Evolutionary conservation across 495 filamentous ascomycete genomes (phyloP).

Genomic region (Aspergillus sclerotiicarbonarius): DNA sequence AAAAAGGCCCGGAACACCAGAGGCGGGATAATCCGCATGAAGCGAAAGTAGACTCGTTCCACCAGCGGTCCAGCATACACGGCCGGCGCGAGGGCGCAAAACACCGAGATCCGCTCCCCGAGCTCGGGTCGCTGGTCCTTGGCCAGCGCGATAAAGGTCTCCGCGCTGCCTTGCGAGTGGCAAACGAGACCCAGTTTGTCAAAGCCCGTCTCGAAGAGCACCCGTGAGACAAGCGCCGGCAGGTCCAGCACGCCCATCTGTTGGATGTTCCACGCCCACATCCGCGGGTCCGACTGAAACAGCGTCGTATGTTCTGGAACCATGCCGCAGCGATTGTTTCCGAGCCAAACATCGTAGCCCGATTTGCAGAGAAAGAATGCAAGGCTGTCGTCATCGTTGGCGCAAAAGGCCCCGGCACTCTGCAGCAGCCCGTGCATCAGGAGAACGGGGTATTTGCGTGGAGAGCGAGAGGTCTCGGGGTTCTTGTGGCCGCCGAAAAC

Average conservation of each 20-base stretch:
- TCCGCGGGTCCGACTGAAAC: constrained; percentile 72
- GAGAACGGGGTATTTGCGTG: constrained; percentile 80
- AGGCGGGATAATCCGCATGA: constrained; percentile 80
- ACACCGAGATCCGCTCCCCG: constrained; percentile 80
- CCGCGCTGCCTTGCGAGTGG: constrained; percentile 90
- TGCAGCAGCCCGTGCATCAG: constrained; percentile 89
- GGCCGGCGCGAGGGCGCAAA: constrained; percentile 89
- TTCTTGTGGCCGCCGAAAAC: constrained; percentile 30
- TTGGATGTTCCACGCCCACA: constrained; percentile 97
- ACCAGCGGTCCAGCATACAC: constrained; percentile 89
- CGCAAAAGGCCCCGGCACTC: constrained; percentile 82
- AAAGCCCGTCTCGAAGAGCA: constrained; percentile 81
- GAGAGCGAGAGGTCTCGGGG: constrained; percentile 19
- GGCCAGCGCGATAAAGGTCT: constrained; percentile 85
- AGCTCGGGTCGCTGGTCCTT: constrained; percentile 91
- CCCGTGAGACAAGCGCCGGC: constrained; percentile 80
- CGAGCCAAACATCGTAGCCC: constrained; percentile 96
- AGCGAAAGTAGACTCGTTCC: constrained; percentile 84
- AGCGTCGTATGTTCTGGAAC: constrained; percentile 71
- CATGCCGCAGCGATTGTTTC: constrained; percentile 92
- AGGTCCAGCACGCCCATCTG: constrained; percentile 93
- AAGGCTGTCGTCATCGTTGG: constrained; percentile 84
- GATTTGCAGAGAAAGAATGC: constrained; percentile 90
- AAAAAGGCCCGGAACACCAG: constrained; percentile 77
- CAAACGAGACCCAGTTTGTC: constrained; percentile 77